Conservation (phyloP, 257 asterid genomes). For the Asclepias syriaca region DNA sequence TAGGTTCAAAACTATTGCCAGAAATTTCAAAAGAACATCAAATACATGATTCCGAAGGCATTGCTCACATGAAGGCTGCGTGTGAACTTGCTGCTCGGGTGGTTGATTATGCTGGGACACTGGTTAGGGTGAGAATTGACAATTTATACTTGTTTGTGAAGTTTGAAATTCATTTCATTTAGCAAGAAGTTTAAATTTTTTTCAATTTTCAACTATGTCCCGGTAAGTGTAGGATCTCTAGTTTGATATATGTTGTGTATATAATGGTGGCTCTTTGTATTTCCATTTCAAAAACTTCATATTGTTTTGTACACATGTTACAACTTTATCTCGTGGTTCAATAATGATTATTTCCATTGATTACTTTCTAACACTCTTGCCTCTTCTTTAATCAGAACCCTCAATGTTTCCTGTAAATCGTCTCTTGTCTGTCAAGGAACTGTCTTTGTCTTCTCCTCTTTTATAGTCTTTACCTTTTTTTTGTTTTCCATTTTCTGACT, state of each 20-base stretch:
- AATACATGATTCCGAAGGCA: slow-evolving; percentile 74
- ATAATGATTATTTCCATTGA: not conserved
- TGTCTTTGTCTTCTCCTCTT: not conserved
- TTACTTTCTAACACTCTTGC: not conserved
- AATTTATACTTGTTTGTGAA: not conserved
- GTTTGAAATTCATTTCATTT: not conserved
- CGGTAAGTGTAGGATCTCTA: too few species aligned
- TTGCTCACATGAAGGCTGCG: slow-evolving; percentile 79
- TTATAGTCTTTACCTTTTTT: not conserved
- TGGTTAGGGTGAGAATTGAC: slow-evolving; percentile 69
- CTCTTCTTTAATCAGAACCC: not conserved
- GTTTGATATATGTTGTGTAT: too few species aligned
- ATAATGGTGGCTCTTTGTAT: too few species aligned
- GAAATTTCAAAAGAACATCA: slow-evolving; percentile 67
- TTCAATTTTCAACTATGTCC: not conserved
- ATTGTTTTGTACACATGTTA: too few species aligned
- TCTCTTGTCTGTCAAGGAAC: not conserved
- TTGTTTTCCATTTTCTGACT: not conserved
- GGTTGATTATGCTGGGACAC: slow-evolving; percentile 77
- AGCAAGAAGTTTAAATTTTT: not conserved
- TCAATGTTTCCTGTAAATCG: not conserved
- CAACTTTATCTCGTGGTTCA: too few species aligned
- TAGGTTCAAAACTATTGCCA: slow-evolving; percentile 54
- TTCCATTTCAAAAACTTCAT: too few species aligned
- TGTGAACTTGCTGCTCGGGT: slow-evolving; percentile 95